A percentile compares a stretch with the other conserved stretches of the same genome.
These are phyloP conservation scores for Rhynchosporium graminicola DNA, from an alignment of 2,329 filamentous ascomycete genomes.

Conservation along the genomic window DNA sequence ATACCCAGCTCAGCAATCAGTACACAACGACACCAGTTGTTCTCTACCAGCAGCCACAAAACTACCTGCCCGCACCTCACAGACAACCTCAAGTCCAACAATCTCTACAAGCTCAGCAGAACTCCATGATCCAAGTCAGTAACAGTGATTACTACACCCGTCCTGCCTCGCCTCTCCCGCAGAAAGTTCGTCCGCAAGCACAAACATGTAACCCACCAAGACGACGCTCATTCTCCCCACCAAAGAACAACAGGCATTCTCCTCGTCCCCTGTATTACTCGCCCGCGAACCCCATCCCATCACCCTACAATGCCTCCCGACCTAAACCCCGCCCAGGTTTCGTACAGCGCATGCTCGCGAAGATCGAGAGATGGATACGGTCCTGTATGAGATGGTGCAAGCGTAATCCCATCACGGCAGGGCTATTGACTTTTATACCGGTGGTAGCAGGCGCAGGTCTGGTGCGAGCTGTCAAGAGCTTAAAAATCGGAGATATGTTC, in stretches of 20 bases:
- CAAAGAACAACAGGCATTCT: constrained; percentile 12
- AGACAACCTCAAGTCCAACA: constrained; percentile 6
- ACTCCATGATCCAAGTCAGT: not conserved
- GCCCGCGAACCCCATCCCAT: constrained; percentile 29
- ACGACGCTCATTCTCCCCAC: constrained; percentile 5
- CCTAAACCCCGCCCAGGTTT: constrained; percentile 34
- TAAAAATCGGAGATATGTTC: constrained; percentile 15
- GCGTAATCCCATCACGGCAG: constrained; percentile 34
- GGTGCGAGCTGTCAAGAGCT: constrained; percentile 14
- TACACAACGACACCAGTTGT: not conserved
- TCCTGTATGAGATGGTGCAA: constrained; percentile 28
- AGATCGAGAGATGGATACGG: constrained; percentile 27
- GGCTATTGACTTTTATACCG: constrained; percentile 32
- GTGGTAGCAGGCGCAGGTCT: constrained; percentile 29
- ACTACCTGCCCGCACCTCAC: constrained; percentile 18
- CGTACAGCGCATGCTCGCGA: constrained; percentile 28
- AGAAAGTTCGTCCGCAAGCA: constrained; percentile 10
- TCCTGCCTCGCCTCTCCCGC: constrained; percentile 6
- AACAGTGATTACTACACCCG: constrained; percentile 10
- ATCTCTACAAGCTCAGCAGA: not conserved
- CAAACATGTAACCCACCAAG: constrained; percentile 1
- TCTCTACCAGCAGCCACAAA: not conserved
- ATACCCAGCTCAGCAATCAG: not conserved
- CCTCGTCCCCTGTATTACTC: constrained; percentile 30
- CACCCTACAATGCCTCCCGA: constrained; percentile 34